Conservation (phyloP, 495 filamentous ascomycete species). For the Astrothelium macrocarpum region DNA sequence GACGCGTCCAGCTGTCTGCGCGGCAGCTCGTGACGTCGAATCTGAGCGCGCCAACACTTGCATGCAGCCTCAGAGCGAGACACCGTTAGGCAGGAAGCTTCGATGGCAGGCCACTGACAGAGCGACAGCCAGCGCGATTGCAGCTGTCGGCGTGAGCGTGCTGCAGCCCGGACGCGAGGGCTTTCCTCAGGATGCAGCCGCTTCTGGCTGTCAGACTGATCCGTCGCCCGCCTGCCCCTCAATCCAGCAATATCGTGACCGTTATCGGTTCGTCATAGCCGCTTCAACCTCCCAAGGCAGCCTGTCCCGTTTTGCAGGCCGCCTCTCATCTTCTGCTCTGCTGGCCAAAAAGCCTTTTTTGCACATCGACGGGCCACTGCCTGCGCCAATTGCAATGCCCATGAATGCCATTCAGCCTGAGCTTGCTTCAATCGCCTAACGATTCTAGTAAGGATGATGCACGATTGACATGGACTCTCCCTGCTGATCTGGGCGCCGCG, state of each 20-base stretch:
- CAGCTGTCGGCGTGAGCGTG: background rate
- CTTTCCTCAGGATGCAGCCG: slow-evolving; percentile 2
- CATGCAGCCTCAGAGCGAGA: background rate
- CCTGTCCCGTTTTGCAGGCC: slow-evolving; percentile 3
- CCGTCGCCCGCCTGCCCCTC: slow-evolving; percentile 6
- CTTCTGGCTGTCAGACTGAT: slow-evolving; percentile 3
- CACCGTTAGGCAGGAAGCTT: background rate
- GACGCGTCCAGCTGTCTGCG: slow-evolving; percentile 4
- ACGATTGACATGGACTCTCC: slow-evolving; percentile 5
- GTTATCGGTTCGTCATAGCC: slow-evolving; percentile 8
- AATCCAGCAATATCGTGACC: slow-evolving; percentile 5
- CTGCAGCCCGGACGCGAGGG: slow-evolving; percentile 4
- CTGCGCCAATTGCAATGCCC: background rate
- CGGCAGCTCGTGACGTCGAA: background rate
- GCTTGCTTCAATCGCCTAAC: background rate
- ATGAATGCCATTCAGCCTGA: background rate
- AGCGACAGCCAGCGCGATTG: background rate
- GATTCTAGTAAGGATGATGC: slow-evolving; percentile 1
- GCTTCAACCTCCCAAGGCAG: slow-evolving; percentile 1
- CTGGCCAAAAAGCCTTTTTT: background rate
- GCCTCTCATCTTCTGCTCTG: background rate
- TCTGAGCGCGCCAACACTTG: slow-evolving; percentile 3
- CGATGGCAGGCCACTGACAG: background rate
- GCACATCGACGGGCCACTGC: background rate
- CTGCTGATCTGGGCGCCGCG: background rate